Base-by-base conservation (phyloP, 2,329 filamentous ascomycete genomes). In the Calonectria hawksworthii region DNA sequence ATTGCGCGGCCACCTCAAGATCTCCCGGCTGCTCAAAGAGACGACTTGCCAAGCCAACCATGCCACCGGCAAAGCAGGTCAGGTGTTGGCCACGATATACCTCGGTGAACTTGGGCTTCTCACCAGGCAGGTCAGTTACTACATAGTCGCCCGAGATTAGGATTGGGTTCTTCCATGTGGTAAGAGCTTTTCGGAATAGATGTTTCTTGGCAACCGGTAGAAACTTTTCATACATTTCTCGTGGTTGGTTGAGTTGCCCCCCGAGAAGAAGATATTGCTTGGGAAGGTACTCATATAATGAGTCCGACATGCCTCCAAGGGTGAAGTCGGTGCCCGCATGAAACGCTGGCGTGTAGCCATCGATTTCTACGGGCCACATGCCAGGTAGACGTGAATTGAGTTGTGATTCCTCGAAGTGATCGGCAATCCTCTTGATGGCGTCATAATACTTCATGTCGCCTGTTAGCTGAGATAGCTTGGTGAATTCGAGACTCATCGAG, bases 171-270 rank as follows among this genome's bases (percentile, higher is more conserved):
- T 87, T 84, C n/a, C 85, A 85, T 1, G 90, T 90, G 3, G 91
- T 88, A 87, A 94, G 90, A 0, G 94, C 93, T 21, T 90, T 88
- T 83, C 92, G 95, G 73, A 95, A 89, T n/a, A 95, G 86, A 73
- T 93, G 86, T 70, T 91, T 87, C 74, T 91, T 80, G 11, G 86
- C 93, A 80, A 82, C 88, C 18, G 74, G 80, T 47, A 84, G 83
- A 79, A 88, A 85, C 28, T 80, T 79, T 72, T 85, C 83, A 68
- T 87, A 88, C 61, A 84, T 81, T 18, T 72, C 70, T 26, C 79
- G 79, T 23, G 80, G 80, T 38, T 81, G 80, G 26, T 81, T 80
- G 36, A 86, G 82, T 23, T 79, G 75, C n/a, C 94, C 93, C 28
- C 92, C 92, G 0, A 95, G 88, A 10, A 95, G 87, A 54, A 94